Conservation (phyloP, 2,329 filamentous ascomycete genomes). For the Triangularia verruculosa region DNA sequence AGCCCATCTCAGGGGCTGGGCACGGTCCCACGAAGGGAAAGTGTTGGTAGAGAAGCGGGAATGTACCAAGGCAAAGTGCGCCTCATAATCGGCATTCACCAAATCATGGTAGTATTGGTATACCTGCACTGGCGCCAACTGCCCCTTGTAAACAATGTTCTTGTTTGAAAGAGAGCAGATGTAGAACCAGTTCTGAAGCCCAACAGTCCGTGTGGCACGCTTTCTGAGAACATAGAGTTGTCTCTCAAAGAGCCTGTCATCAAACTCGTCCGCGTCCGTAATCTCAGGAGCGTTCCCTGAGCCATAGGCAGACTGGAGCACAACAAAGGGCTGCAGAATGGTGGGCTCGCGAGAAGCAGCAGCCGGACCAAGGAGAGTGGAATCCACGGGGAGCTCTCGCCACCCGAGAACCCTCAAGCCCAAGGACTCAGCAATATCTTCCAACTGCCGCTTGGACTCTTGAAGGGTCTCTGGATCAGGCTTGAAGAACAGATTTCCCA, state of each 20-base stretch:
- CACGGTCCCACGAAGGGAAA: conserved; percentile 97
- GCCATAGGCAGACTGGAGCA: conserved; percentile 81
- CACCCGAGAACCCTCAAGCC: conserved; percentile 90
- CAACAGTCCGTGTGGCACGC: conserved; percentile 89
- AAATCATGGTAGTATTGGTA: conserved; percentile 98
- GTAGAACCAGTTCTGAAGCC: conserved; percentile 98
- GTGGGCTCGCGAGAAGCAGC: conserved; percentile 91
- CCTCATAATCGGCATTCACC: conserved; percentile 95
- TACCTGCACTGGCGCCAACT: conserved; percentile 89
- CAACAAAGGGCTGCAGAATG: conserved; percentile 93
- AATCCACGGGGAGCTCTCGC: conserved; percentile 94
- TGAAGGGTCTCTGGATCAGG: conserved; percentile 86
- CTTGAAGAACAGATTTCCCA: conserved; percentile 98
- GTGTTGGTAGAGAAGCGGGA: conserved; percentile 98
- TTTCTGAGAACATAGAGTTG: conserved; percentile 94
- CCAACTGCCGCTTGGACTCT: conserved; percentile 88
- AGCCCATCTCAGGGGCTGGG: conserved; percentile 92
- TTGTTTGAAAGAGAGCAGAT: conserved; percentile 94
- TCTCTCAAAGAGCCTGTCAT: conserved; percentile 82
- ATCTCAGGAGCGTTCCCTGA: conserved; percentile 72
- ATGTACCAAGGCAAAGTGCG: conserved; percentile 93
- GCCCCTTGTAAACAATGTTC: conserved; percentile 99
- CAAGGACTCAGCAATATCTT: conserved; percentile 85
- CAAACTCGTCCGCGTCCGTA: conserved; percentile 76
- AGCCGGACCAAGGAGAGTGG: conserved; percentile 85